Conservation (phyloP, 2,329 filamentous ascomycete genomes). For the Neonectria sp. region DNA sequence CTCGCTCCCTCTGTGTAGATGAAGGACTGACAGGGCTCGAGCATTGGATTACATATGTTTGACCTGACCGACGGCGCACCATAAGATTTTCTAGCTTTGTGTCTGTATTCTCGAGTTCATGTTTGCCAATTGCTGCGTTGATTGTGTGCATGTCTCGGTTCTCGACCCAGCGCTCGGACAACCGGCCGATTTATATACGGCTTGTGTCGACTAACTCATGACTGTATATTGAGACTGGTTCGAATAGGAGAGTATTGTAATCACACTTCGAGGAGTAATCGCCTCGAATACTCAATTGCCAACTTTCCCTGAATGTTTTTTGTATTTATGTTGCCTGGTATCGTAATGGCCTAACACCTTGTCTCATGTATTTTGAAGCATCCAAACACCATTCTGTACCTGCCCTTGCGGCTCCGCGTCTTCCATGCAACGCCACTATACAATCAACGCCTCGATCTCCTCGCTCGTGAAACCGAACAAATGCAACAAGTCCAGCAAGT, state of each 20-base stretch:
- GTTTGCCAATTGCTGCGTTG: slow-evolving; percentile 17
- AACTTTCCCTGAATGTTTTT: slow-evolving; percentile 14
- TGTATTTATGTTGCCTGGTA: slow-evolving; percentile 40
- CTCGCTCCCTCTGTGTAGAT: slow-evolving; percentile 40
- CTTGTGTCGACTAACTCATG: not conserved
- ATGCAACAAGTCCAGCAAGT: slow-evolving; percentile 80
- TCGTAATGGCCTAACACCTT: slow-evolving; percentile 39
- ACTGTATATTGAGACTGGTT: not conserved
- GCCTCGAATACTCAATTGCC: not conserved
- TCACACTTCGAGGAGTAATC: not conserved
- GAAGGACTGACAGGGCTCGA: slow-evolving; percentile 41
- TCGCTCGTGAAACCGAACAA: slow-evolving; percentile 80
- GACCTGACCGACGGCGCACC: slow-evolving; percentile 44
- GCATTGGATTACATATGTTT: slow-evolving; percentile 40
- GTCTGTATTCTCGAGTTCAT: slow-evolving; percentile 41
- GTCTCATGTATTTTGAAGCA: slow-evolving; percentile 27
- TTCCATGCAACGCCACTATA: slow-evolving; percentile 30
- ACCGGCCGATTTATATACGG: slow-evolving; percentile 11
- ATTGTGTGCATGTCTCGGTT: slow-evolving; percentile 9
- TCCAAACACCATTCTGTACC: slow-evolving; percentile 26
- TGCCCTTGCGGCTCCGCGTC: slow-evolving; percentile 27
- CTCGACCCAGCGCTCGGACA: slow-evolving; percentile 3
- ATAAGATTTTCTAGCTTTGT: slow-evolving; percentile 42
- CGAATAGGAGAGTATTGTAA: not conserved
- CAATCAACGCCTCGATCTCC: slow-evolving; percentile 61